Evolutionary conservation across 495 filamentous ascomycete genomes (phyloP).

Genomic region (Hyaloscypha bicolor): DNA sequence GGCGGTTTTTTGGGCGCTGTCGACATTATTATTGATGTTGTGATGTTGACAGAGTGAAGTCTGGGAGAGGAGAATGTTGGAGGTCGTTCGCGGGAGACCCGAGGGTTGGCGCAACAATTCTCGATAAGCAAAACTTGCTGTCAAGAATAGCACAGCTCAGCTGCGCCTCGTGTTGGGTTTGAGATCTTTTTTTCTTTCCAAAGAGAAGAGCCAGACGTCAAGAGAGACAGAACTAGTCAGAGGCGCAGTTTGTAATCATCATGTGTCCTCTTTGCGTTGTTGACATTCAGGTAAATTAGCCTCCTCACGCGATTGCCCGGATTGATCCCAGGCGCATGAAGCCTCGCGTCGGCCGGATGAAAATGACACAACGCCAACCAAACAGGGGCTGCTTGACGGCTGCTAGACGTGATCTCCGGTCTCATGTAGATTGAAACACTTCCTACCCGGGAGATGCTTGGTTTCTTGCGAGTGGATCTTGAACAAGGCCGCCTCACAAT

Average conservation of each 20-base stretch:
- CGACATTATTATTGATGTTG: slow-evolving; percentile 27
- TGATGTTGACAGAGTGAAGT: slow-evolving; percentile 5
- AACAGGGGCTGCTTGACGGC: slow-evolving; percentile 4
- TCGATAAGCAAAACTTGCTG: not conserved
- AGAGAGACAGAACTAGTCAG: not conserved
- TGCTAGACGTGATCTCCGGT: slow-evolving; percentile 22
- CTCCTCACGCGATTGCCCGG: not conserved
- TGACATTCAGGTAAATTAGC: slow-evolving; percentile 21
- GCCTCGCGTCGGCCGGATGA: not conserved
- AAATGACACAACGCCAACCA: slow-evolving; percentile 1
- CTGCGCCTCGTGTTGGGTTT: slow-evolving; percentile 9
- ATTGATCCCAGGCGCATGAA: slow-evolving; percentile 18
- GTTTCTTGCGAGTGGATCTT: not conserved
- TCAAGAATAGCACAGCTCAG: slow-evolving; percentile 9
- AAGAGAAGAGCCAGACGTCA: not conserved
- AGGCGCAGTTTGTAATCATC: slow-evolving; percentile 2
- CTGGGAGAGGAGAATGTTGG: slow-evolving; percentile 3
- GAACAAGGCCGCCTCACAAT: not conserved
- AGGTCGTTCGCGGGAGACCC: slow-evolving; percentile 8
- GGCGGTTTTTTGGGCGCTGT: slow-evolving; percentile 32
- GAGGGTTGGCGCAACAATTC: not conserved
- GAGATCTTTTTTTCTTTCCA: not conserved
- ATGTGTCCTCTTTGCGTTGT: slow-evolving; percentile 21
- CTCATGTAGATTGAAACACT: slow-evolving; percentile 31
- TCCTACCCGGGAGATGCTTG: slow-evolving; percentile 1